Conservation (phyloP, 2,329 filamentous ascomycete species). For the Pestalotiopsis sp. region DNA sequence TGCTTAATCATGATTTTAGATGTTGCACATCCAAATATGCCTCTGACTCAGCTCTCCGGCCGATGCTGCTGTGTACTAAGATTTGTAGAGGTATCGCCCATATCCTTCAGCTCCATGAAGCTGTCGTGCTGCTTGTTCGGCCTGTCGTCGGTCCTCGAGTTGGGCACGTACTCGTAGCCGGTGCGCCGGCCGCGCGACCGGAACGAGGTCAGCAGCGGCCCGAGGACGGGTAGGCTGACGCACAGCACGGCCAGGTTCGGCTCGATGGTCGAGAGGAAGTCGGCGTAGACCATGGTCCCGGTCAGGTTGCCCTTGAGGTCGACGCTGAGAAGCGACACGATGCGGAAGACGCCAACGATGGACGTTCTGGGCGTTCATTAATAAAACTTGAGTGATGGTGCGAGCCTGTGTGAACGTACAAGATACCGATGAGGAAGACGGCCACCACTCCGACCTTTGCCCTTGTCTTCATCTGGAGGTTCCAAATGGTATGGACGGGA, state of each 20-base stretch:
- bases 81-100: background rate
- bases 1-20: too few species aligned
- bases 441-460: slow-evolving; percentile 31
- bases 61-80: background rate
- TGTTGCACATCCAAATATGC: too few species aligned
- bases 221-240: background rate
- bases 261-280: slow-evolving; percentile 23
- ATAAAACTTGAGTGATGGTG: too few species aligned
- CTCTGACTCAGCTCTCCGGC: background rate
- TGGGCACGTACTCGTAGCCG: background rate
- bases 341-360: slow-evolving; percentile 25
- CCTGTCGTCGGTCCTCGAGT: background rate
- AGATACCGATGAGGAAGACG: slow-evolving; percentile 31
- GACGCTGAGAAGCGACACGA: slow-evolving; percentile 26
- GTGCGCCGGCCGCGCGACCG: background rate
- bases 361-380: slow-evolving; percentile 20
- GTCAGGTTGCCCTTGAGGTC: slow-evolving; percentile 25
- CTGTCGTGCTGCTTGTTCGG: background rate
- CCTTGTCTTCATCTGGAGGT: slow-evolving; percentile 33
- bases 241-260: slow-evolving; percentile 2
- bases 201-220: background rate
- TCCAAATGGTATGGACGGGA: slow-evolving; percentile 38
- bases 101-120: background rate
- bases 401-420: slow-evolving; percentile 15
- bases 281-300: slow-evolving; percentile 23